Evolutionary conservation across 1,139 yeast genomes (phyloP).

Genomic region (Arxiozyma telluris): DNA sequence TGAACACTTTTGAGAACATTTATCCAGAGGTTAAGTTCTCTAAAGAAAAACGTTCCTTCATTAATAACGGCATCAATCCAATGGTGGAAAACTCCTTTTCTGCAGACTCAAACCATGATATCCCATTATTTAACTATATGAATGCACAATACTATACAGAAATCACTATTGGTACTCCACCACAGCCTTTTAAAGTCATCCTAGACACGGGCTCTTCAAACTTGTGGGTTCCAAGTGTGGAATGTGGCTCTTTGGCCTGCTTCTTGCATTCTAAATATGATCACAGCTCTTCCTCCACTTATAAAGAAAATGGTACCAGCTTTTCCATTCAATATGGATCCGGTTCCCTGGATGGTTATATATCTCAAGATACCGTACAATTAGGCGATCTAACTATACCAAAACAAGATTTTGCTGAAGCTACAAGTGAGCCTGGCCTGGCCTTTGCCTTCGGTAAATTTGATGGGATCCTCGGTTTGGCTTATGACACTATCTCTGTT

Average conservation of each 20-base stretch:
- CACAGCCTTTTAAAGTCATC: conserved; percentile 80
- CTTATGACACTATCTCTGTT: conserved; percentile 83
- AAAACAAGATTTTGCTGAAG: conserved; percentile 90
- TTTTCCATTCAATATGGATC: conserved; percentile 86
- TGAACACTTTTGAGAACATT: conserved; percentile 44
- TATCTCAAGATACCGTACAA: conserved; percentile 71
- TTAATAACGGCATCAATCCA: conserved; percentile 2
- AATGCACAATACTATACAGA: conserved; percentile 95
- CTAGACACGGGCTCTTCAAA: conserved; percentile 95
- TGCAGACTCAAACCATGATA: conserved; percentile 41
- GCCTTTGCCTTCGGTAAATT: conserved; percentile 97
- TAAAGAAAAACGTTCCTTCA: conserved; percentile 21
- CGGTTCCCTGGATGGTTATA: conserved; percentile 84
- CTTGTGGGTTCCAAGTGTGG: conserved; percentile 88
- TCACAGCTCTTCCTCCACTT: conserved; percentile 68
- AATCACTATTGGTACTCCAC: conserved; percentile 83
- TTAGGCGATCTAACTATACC: conserved; percentile 81
- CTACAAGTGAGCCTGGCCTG: conserved; percentile 93
- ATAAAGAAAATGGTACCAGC: conserved; percentile 75
- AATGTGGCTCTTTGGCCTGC: conserved; percentile 91
- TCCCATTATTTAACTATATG: conserved; percentile 83
- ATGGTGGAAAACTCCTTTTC: conserved; percentile 7
- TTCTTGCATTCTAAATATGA: conserved; percentile 86
- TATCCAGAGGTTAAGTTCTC: conserved; percentile 30
- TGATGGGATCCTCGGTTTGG: conserved; percentile 94